Evolutionary conservation across 192 early-diverging fungal species (phyloP), one percentile per base, ranked within the genome.

Genomic region (Chytriomyces hyalinus): DNA sequence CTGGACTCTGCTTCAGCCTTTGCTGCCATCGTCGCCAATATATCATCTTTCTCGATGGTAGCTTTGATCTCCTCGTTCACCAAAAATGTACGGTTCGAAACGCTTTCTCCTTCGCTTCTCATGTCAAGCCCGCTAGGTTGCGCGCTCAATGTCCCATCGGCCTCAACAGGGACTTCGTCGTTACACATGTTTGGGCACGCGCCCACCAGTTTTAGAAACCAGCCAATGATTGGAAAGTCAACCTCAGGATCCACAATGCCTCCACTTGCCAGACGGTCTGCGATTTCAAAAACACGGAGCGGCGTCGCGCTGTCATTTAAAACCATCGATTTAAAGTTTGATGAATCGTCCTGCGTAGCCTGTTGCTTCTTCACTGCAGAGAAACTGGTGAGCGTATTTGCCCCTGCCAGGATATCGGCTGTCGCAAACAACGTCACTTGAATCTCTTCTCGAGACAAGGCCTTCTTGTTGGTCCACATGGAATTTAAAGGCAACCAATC

Each of bases 211-310:
- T 59, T 71, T 1, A 71, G 36, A 43, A 71, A 71, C 69, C 69
- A 71, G 10, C 49, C 69, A 71, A 71, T 60, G 48, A 71, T 45
- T 9, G 69, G 69, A 20, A 71, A 57, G 44, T 71, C 69, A 2
- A 53, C 49, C 15, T 60, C 69, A 6, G 69, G 10, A 59, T 71
- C 69, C n/a, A 71, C 44, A 17, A 60, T 11, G 3, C 69, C 69
- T n/a, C 69, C 69, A 11, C 69, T 36, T 13, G 69, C 69, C 6
- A 71, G 10, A 13, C 69, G n/a, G 13, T 71, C 69, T 4, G 69
- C 69, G 57, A 71, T 71, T 60, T 71, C 69, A 45, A 71, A 71
- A 24, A 71, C 15, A 10, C 69, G 69, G 9, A 71, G 26, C 13
- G 69, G 69, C 22, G 69, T 71, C 13, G 69, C 10, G 17, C 49